phyloP scores from a whole-genome alignment of 345 rosid genomes.

The Microthlaspi erraticum region DNA sequence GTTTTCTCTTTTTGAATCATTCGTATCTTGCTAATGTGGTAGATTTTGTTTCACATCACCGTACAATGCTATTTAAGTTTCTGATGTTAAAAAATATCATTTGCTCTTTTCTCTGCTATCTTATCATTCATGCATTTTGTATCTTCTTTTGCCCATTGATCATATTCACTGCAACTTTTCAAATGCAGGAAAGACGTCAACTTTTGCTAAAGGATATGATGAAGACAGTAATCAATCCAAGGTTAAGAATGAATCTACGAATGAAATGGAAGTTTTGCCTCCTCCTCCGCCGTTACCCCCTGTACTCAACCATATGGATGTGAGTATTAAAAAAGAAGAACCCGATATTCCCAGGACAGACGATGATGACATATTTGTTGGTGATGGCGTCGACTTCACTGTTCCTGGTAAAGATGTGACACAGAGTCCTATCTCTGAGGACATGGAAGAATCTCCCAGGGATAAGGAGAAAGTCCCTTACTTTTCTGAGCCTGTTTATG shows the following conservation, averaged over 20 bases:
- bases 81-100: neutral
- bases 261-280: constrained; percentile 60
- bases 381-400: constrained; percentile 77
- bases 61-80: neutral
- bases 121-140: constrained; percentile 1
- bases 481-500: constrained; percentile 77
- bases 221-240: constrained; percentile 63
- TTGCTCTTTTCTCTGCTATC: neutral
- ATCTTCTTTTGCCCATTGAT: constrained; percentile 7
- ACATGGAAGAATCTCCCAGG: constrained; percentile 98
- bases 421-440: constrained; percentile 93
- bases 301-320: constrained; percentile 53
- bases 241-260: constrained; percentile 49
- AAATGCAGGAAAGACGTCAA: constrained; percentile 60
- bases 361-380: constrained; percentile 88
- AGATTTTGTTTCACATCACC: neutral
- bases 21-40: neutral
- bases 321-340: constrained; percentile 61
- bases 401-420: constrained; percentile 81
- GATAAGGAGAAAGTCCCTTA: constrained; percentile 75
- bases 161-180: neutral
- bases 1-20: neutral
- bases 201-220: constrained; percentile 56
- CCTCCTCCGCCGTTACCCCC: constrained; percentile 86
- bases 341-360: constrained; percentile 65